A percentile compares a stretch with the other conserved stretches of the same genome.
phyloP scores from a whole-genome alignment of 257 asterid species.

The Gentiana straminea region DNA sequence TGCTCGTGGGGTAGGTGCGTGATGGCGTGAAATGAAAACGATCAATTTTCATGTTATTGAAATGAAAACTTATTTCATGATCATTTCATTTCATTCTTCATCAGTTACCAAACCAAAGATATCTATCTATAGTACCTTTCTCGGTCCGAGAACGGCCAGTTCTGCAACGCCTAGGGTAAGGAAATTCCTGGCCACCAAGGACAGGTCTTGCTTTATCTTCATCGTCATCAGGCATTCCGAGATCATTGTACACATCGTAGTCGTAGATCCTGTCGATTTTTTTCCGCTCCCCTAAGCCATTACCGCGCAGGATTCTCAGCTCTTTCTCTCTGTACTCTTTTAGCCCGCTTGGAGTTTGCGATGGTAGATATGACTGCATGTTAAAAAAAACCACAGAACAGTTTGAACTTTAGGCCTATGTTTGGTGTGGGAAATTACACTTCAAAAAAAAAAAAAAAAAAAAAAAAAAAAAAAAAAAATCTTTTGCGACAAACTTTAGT shows the following conservation, averaged over 20 bases:
- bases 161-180: slow-evolving; percentile 73
- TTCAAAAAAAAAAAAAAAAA: too few species aligned
- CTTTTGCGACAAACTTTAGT: too few species aligned
- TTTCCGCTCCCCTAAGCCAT: slow-evolving; percentile 51
- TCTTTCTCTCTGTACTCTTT: slow-evolving; percentile 30
- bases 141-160: slow-evolving; percentile 47
- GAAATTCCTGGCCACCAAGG: slow-evolving; percentile 45
- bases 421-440: too few species aligned
- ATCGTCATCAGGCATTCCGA: slow-evolving; percentile 47
- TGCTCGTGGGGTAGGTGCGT: too few species aligned
- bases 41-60: too few species aligned
- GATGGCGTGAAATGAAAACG: too few species aligned
- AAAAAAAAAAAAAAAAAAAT: too few species aligned
- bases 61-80: too few species aligned
- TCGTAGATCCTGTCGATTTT: slow-evolving; percentile 48
- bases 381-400: too few species aligned
- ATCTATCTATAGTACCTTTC: slow-evolving; percentile 21
- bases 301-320: slow-evolving; percentile 37
- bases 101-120: too few species aligned
- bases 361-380: slow-evolving; percentile 58
- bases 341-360: slow-evolving; percentile 58
- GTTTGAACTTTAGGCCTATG: too few species aligned
- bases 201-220: slow-evolving; percentile 41
- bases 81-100: too few species aligned
- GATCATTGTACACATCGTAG: slow-evolving; percentile 72